A percentile compares a stretch with the other conserved stretches of the same genome.
phyloP scores from a whole-genome alignment of 768 basidiomycete species.

The Naganishia vishniacii region DNA sequence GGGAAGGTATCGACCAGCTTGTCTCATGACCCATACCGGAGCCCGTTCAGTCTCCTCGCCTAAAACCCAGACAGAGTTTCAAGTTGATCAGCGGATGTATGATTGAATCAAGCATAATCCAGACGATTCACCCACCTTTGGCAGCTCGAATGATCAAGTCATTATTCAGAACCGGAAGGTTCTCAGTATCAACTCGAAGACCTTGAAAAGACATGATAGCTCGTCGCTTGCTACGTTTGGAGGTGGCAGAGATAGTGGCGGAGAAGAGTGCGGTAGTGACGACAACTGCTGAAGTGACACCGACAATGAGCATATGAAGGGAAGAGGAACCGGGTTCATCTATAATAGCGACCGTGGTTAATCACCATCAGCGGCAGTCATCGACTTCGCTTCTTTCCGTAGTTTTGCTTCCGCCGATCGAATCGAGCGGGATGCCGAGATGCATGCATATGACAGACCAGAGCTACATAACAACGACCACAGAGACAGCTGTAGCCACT shows the following conservation, averaged over 20 bases:
- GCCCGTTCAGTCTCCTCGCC: slow-evolving; percentile 83
- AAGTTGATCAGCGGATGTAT: slow-evolving; percentile 9
- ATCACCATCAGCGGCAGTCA: neutral
- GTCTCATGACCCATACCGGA: slow-evolving; percentile 98
- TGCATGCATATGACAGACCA: no score
- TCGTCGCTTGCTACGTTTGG: neutral
- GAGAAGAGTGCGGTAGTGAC: neutral
- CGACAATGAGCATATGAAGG: slow-evolving; percentile 4
- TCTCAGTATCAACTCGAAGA: slow-evolving; percentile 19
- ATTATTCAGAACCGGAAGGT: slow-evolving; percentile 57
- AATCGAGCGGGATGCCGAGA: no score
- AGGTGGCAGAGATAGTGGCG: neutral
- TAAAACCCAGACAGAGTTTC: slow-evolving; percentile 37
- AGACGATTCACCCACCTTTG: slow-evolving; percentile 58
- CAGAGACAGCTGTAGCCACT: no score
- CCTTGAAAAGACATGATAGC: slow-evolving; percentile 2
- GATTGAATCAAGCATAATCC: no score
- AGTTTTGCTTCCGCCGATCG: neutral
- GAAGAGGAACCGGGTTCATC: neutral
- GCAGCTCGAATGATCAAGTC: slow-evolving; percentile 86
- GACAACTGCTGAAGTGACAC: neutral
- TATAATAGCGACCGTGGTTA: neutral
- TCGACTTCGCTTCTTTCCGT: neutral
- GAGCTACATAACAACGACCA: no score
- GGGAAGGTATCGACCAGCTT: slow-evolving; percentile 91